These are phyloP conservation scores for Pseudogymnoascus sp. DNA, from an alignment of 2,329 filamentous ascomycete genomes.

Conservation along the genomic window DNA sequence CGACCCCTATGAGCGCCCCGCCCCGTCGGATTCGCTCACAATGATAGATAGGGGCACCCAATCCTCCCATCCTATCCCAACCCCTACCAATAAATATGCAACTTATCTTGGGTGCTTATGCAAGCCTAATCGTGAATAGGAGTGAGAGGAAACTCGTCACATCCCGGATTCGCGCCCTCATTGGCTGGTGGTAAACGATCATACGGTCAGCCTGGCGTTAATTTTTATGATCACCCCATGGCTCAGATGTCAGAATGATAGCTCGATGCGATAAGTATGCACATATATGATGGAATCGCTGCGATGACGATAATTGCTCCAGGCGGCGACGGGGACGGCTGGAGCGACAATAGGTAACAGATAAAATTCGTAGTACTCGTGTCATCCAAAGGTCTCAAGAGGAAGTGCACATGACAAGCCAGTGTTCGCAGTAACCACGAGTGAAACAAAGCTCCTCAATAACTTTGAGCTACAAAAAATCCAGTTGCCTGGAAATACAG, in stretches of 20 bases:
- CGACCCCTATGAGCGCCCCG: background rate
- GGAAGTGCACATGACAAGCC: background rate
- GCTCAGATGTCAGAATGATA: background rate
- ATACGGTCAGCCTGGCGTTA: background rate
- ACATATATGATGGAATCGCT: background rate
- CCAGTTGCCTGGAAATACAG: background rate
- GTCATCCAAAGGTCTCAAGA: background rate
- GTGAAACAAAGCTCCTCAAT: background rate
- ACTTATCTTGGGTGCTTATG: background rate
- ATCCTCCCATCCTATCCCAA: background rate
- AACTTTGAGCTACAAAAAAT: background rate
- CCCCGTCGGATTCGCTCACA: background rate
- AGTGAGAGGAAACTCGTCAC: background rate
- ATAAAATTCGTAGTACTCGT: background rate
- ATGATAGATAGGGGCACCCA: background rate
- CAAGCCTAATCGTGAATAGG: constrained; percentile 1
- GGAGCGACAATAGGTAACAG: background rate
- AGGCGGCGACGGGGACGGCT: background rate
- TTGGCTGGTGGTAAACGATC: background rate
- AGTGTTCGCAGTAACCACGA: background rate
- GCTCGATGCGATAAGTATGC: background rate
- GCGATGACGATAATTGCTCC: background rate
- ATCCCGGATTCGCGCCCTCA: background rate
- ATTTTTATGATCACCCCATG: background rate
- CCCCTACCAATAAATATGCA: background rate